These are phyloP conservation scores for Pseudogymnoascus sp. DNA, from an alignment of 2,329 filamentous ascomycete genomes.

Conservation along the genomic window DNA sequence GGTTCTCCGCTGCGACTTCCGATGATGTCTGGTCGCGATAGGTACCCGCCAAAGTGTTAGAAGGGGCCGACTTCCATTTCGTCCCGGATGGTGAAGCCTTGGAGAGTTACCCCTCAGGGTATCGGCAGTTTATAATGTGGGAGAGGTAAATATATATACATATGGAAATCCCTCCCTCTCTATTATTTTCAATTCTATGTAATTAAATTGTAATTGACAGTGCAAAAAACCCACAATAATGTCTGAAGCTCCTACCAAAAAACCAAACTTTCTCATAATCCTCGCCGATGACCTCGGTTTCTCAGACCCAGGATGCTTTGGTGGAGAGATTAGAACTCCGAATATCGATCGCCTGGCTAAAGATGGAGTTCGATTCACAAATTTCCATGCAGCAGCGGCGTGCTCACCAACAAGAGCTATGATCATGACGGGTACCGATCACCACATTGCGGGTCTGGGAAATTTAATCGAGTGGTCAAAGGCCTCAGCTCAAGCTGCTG, in stretches of 20 bases:
- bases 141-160: constrained; percentile 1
- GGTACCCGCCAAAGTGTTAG: neutral
- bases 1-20: neutral
- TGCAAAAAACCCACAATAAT: neutral
- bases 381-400: constrained; percentile 51
- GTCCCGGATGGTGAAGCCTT: neutral
- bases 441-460: constrained; percentile 42
- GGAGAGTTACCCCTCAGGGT: neutral
- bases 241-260: constrained; percentile 11
- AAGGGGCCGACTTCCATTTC: neutral
- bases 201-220: neutral
- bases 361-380: constrained; percentile 46
- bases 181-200: neutral
- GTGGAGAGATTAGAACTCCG: constrained; percentile 50
- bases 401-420: constrained; percentile 53
- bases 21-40: neutral
- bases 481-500: constrained; percentile 33
- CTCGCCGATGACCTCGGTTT: constrained; percentile 38
- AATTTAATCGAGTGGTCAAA: constrained; percentile 25
- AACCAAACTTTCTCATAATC: constrained; percentile 38
- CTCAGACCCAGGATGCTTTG: constrained; percentile 42
- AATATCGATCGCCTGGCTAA: constrained; percentile 45
- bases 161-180: neutral
- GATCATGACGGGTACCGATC: constrained; percentile 51
- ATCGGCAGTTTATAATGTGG: neutral